Conservation (phyloP, 257 asterid genomes). For the Forsythia suspensa region DNA sequence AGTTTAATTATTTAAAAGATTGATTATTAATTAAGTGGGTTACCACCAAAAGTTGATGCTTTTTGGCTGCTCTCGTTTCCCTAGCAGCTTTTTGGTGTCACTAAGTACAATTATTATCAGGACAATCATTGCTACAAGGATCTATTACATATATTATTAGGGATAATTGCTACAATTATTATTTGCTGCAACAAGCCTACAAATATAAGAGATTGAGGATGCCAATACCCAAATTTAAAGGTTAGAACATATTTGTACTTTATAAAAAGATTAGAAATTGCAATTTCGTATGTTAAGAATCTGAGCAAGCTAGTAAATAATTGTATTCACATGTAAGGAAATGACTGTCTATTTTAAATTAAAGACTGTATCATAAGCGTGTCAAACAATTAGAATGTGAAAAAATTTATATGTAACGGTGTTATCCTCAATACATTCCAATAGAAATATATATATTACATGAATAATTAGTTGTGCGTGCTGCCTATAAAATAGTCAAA, state of each 20-base stretch:
- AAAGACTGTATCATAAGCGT: neutral
- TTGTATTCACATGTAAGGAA: neutral
- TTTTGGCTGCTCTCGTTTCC: slow-evolving; percentile 34
- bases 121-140: slow-evolving; percentile 24
- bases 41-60: slow-evolving; percentile 27
- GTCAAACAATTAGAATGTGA: too few species aligned
- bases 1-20: slow-evolving; percentile 4
- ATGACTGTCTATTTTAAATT: neutral
- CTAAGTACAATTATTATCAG: slow-evolving; percentile 17
- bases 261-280: too few species aligned
- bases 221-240: neutral
- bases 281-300: neutral
- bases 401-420: neutral
- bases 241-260: too few species aligned
- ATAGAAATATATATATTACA: neutral
- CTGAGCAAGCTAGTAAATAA: too few species aligned
- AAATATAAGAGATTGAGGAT: neutral
- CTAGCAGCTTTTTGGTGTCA: slow-evolving; percentile 20
- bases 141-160: slow-evolving; percentile 6
- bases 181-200: neutral
- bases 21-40: slow-evolving; percentile 31
- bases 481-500: too few species aligned
- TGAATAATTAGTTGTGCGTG: too few species aligned
- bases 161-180: neutral
- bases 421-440: neutral